Conservation (phyloP, 371 early-diverging fungal species). For the Coemansia sp. region DNA sequence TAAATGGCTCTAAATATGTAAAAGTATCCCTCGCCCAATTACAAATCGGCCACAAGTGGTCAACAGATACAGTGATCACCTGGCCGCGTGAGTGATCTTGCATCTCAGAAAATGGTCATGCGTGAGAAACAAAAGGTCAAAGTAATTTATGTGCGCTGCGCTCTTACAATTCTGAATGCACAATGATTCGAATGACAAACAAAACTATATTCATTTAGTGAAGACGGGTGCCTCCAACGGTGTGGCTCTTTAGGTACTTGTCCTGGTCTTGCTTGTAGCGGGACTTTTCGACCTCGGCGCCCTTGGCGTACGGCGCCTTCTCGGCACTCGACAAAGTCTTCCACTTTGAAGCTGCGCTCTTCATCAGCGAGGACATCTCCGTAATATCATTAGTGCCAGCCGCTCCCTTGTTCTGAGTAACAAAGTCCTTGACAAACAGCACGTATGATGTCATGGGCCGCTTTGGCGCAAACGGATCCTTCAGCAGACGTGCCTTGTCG, state of each 20-base stretch:
- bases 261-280: slow-evolving; percentile 18
- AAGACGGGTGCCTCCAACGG: not conserved
- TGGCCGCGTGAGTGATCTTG: not conserved
- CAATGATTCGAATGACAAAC: too few species aligned
- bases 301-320: slow-evolving; percentile 23
- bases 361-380: not conserved
- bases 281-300: not conserved
- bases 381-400: not conserved
- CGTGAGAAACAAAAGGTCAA: slow-evolving; percentile 2
- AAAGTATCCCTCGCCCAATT: too few species aligned
- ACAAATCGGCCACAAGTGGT: too few species aligned
- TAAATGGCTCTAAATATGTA: not conserved
- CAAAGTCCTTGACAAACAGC: slow-evolving; percentile 49
- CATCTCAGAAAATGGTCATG: not conserved
- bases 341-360: slow-evolving; percentile 18
- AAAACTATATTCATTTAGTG: too few species aligned
- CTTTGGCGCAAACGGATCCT: slow-evolving; percentile 65
- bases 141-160: not conserved
- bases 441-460: slow-evolving; percentile 55
- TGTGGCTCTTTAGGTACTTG: slow-evolving; percentile 17
- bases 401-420: not conserved
- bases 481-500: slow-evolving; percentile 53
- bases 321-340: slow-evolving; percentile 17
- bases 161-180: too few species aligned
- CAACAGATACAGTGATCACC: not conserved